Percentiles rank a stretch among this genome's conserved stretches.
Conservation (phyloP, 495 filamentous ascomycete species). For the Corynascus novoguineensis region DNA sequence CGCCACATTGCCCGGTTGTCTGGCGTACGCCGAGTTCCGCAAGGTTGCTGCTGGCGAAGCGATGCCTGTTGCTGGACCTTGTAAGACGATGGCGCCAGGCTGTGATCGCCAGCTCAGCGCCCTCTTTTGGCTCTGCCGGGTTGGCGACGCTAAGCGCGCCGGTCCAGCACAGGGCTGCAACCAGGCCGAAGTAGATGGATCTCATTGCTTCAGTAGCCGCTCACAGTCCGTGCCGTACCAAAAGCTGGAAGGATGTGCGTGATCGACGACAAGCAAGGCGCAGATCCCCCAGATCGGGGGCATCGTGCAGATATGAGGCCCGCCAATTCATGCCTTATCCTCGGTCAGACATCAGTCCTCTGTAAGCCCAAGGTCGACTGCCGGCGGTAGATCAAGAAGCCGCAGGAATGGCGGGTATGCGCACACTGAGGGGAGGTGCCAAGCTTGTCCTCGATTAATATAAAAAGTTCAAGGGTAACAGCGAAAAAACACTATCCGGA, state of each 20-base stretch:
- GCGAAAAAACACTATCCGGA: slow-evolving; percentile 29
- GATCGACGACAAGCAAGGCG: slow-evolving; percentile 4
- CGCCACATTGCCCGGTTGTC: slow-evolving; percentile 19
- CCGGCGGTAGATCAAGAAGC: slow-evolving; percentile 22
- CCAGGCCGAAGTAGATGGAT: slow-evolving; percentile 21
- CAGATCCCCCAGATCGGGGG: not conserved
- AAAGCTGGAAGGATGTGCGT: not conserved
- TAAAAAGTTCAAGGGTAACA: slow-evolving; percentile 9
- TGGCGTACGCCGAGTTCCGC: slow-evolving; percentile 23
- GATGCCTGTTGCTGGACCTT: not conserved
- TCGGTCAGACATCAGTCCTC: not conserved
- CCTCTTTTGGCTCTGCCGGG: not conserved
- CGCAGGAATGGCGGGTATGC: slow-evolving; percentile 15
- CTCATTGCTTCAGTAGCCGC: slow-evolving; percentile 19
- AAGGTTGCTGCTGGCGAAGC: slow-evolving; percentile 4
- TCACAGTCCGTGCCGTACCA: slow-evolving; percentile 11
- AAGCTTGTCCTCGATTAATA: slow-evolving; percentile 8
- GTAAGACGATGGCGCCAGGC: slow-evolving; percentile 2
- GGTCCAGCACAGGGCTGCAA: slow-evolving; percentile 21
- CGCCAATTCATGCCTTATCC: not conserved
- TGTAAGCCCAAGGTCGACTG: not conserved
- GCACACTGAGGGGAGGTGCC: not conserved
- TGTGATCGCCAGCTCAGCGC: not conserved
- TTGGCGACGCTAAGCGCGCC: slow-evolving; percentile 9
- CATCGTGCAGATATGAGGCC: slow-evolving; percentile 3